phyloP scores from a whole-genome alignment of 371 early-diverging fungal species.

The Mortierella sp. region DNA sequence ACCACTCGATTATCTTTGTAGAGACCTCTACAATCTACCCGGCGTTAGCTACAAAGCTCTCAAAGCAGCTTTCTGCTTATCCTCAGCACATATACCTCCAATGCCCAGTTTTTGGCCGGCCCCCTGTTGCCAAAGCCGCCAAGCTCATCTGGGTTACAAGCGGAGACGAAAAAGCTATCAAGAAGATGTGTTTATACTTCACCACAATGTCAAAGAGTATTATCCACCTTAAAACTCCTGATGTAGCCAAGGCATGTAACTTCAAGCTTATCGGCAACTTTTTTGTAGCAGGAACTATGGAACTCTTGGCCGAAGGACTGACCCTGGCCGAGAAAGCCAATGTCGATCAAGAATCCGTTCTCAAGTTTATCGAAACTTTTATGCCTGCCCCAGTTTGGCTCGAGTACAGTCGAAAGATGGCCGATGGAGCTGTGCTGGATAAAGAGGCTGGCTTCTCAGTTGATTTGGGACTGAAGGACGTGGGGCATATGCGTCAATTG shows the following conservation, averaged over 20 bases:
- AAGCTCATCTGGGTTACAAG: conserved; percentile 64
- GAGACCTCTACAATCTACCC: conserved; percentile 58
- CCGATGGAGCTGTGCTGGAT: conserved; percentile 58
- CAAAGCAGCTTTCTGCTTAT: conserved; percentile 18
- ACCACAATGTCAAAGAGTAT: conserved; percentile 55
- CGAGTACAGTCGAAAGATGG: conserved; percentile 60
- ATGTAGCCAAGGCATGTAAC: conserved; percentile 61
- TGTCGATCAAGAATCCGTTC: conserved; percentile 69
- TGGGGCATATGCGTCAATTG: conserved; percentile 60
- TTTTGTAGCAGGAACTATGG: conserved; percentile 70
- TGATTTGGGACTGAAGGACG: conserved; percentile 69
- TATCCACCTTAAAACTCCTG: conserved; percentile 54
- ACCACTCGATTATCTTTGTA: conserved; percentile 52
- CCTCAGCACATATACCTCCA: conserved; percentile 55
- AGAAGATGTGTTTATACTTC: conserved; percentile 55
- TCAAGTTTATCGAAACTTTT: conserved; percentile 71
- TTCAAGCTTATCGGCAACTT: conserved; percentile 83
- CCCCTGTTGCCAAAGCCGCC: conserved; percentile 63
- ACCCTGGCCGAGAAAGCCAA: conserved; percentile 76
- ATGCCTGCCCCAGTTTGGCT: conserved; percentile 62
- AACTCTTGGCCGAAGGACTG: conserved; percentile 78
- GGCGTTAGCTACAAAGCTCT: conserved; percentile 25
- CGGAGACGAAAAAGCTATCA: conserved; percentile 56
- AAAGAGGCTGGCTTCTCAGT: conserved; percentile 65
- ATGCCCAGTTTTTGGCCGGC: conserved; percentile 71